phyloP scores from a whole-genome alignment of 805 yeast genomes.

The Saturnispora saitoi region DNA sequence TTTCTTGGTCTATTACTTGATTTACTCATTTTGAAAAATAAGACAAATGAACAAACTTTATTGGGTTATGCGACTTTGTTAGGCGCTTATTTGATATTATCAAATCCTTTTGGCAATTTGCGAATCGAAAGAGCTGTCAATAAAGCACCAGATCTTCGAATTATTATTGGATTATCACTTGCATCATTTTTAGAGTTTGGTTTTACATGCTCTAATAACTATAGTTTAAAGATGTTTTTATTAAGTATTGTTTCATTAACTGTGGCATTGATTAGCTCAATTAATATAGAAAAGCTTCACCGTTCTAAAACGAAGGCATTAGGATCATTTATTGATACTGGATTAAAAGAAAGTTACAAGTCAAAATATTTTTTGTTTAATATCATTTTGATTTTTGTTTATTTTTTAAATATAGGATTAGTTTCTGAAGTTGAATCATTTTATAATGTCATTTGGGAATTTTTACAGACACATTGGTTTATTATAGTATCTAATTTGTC shows the following conservation, averaged over 20 bases:
- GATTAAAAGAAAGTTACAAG: slow-evolving; percentile 19
- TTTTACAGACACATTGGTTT: slow-evolving; percentile 3
- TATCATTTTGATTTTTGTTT: slow-evolving; percentile 8
- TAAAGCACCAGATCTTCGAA: slow-evolving; percentile 3
- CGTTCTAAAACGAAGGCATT: slow-evolving; percentile 8
- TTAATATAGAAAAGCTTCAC: slow-evolving; percentile 17
- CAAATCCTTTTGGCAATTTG: background rate
- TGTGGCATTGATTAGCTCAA: slow-evolving; percentile 24
- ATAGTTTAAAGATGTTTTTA: slow-evolving; percentile 25
- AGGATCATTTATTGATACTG: slow-evolving; percentile 19
- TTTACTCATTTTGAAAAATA: background rate
- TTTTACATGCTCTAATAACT: slow-evolving; percentile 10
- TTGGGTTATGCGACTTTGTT: slow-evolving; percentile 9
- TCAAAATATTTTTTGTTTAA: slow-evolving; percentile 19
- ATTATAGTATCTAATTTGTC: slow-evolving; percentile 9
- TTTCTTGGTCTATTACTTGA: slow-evolving; percentile 4
- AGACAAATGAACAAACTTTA: background rate
- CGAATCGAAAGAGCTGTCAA: background rate
- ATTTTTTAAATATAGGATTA: slow-evolving; percentile 10
- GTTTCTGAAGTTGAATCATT: background rate
- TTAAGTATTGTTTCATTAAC: slow-evolving; percentile 25
- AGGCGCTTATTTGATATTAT: slow-evolving; percentile 4
- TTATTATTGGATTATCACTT: background rate
- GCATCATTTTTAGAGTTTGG: slow-evolving; percentile 8
- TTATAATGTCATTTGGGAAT: background rate